A percentile compares a stretch with the other conserved stretches of the same genome.
Conservation (phyloP, 2,329 filamentous ascomycete species). For the Bipolaris cookei region DNA sequence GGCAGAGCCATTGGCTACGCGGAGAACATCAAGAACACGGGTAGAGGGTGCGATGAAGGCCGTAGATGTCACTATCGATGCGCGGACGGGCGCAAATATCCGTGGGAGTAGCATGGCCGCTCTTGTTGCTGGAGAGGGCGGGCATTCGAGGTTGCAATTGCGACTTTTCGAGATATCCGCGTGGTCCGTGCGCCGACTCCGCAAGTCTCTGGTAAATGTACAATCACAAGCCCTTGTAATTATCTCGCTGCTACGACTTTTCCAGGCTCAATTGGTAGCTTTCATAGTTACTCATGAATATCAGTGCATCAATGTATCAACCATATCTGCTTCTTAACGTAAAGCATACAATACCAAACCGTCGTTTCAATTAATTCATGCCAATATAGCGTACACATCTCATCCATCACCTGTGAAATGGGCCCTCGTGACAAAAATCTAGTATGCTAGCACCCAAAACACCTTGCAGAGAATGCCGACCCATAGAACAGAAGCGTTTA, state of each 20-base stretch:
- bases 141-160: slow-evolving; percentile 19
- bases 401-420: slow-evolving; percentile 18
- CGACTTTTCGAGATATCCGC: slow-evolving; percentile 37
- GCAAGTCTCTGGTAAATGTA: background rate
- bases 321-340: background rate
- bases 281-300: too few relatives aligned
- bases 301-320: background rate
- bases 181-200: slow-evolving; percentile 17
- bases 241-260: too few relatives aligned
- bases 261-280: too few relatives aligned
- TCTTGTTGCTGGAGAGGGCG: slow-evolving; percentile 22
- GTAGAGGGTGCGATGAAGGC: slow-evolving; percentile 33
- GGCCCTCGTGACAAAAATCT: slow-evolving; percentile 23
- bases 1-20: slow-evolving; percentile 41
- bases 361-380: background rate
- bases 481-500: slow-evolving; percentile 23
- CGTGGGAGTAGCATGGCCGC: slow-evolving; percentile 50
- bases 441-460: slow-evolving; percentile 24
- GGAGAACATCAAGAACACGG: slow-evolving; percentile 42
- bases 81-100: slow-evolving; percentile 47
- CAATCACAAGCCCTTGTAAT: too few relatives aligned
- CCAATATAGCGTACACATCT: slow-evolving; percentile 6
- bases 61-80: slow-evolving; percentile 32
- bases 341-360: background rate
- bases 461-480: slow-evolving; percentile 30